Evolutionary conservation across 768 basidiomycete species (phyloP).

Genomic region (Mycena filopes): DNA sequence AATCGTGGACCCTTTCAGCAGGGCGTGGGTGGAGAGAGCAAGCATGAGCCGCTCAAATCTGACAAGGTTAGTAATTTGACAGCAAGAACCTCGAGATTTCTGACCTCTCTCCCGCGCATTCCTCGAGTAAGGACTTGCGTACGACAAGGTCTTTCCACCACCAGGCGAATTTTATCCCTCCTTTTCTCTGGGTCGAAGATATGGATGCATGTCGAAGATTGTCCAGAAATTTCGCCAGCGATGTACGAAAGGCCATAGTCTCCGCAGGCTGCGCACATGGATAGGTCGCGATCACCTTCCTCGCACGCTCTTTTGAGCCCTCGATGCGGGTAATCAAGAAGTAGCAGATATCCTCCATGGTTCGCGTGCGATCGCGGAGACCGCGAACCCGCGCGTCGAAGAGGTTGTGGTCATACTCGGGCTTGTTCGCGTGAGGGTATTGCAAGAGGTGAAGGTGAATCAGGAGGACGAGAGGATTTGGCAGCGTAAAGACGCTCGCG

Average conservation of each 20-base stretch:
- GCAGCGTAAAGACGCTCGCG: constrained; percentile 42
- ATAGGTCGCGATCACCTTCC: constrained; percentile 55
- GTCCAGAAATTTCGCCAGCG: constrained; percentile 63
- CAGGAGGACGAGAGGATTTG: constrained; percentile 58
- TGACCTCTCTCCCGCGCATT: constrained; percentile 63
- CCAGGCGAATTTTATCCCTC: constrained; percentile 40
- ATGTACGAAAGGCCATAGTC: constrained; percentile 60
- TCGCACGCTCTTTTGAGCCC: constrained; percentile 40
- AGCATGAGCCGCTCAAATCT: constrained; percentile 65
- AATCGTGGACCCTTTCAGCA: constrained; percentile 46
- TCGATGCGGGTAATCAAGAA: constrained; percentile 61
- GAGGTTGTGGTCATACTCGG: constrained; percentile 61
- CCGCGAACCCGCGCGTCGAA: constrained; percentile 57
- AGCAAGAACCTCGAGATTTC: constrained; percentile 17
- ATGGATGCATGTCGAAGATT: constrained; percentile 52
- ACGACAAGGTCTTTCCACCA: constrained; percentile 72
- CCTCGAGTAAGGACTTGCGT: constrained; percentile 65
- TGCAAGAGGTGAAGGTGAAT: constrained; percentile 64
- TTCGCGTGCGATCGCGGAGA: constrained; percentile 60
- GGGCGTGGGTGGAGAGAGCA: constrained; percentile 62
- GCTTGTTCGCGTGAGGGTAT: constrained; percentile 54
- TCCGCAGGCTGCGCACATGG: constrained; percentile 66
- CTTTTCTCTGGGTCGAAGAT: constrained; percentile 36
- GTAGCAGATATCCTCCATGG: constrained; percentile 62
- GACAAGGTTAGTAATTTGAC: constrained; percentile 3